A percentile compares a stretch with the other conserved stretches of the same genome.
Evolutionary conservation across 2,329 filamentous ascomycete genomes (phyloP).

Genomic region (Fusarium sp.): DNA sequence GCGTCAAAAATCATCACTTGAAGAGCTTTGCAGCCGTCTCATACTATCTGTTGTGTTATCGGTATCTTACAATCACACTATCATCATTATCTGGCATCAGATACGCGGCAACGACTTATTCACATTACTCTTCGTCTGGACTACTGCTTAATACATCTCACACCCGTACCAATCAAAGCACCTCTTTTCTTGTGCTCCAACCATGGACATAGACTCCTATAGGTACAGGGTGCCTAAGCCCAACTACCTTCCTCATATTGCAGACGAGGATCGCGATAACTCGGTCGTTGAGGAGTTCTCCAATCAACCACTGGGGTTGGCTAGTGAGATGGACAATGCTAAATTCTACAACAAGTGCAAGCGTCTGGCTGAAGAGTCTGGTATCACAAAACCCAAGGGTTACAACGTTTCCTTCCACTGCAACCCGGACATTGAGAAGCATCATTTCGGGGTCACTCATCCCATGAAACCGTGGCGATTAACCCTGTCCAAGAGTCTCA

Average conservation of each 20-base stretch:
- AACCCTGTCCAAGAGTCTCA: constrained; percentile 92
- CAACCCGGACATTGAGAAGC: constrained; percentile 92
- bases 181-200: constrained; percentile 10
- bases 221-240: constrained; percentile 64
- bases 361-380: constrained; percentile 66
- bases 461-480: constrained; percentile 99
- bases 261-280: constrained; percentile 61
- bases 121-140: constrained; percentile 6
- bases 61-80: not conserved
- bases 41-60: not conserved
- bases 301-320: constrained; percentile 58
- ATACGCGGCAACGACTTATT: constrained; percentile 12
- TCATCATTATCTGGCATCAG: not conserved
- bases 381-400: constrained; percentile 81
- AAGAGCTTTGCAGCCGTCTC: not conserved
- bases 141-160: not conserved
- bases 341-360: constrained; percentile 67
- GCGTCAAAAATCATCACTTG: not conserved
- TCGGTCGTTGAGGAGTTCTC: constrained; percentile 61
- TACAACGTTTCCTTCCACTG: constrained; percentile 96
- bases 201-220: constrained; percentile 58
- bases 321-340: constrained; percentile 64
- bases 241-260: constrained; percentile 67
- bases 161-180: not conserved
- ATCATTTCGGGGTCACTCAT: constrained; percentile 96